A percentile compares a stretch with the other conserved stretches of the same genome.
Evolutionary conservation across 176 grass and related monocot genomes (phyloP).

Genomic region (Bothriochloa decipiens): DNA sequence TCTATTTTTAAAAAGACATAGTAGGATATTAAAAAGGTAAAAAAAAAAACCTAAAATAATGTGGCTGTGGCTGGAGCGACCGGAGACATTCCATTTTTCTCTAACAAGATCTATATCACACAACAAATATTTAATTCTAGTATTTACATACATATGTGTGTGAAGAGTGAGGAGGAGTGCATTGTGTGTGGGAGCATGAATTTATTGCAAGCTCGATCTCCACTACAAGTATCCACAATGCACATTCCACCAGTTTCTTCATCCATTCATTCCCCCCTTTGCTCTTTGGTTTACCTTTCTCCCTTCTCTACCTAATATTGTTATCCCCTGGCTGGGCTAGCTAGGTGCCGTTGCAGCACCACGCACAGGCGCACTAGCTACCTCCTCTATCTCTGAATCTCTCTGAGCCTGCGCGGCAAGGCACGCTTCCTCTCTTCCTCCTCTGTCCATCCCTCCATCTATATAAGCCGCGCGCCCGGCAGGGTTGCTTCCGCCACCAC

Average conservation of each 20-base stretch:
- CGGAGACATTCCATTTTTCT: no score
- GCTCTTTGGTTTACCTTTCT: no score
- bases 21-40: no score
- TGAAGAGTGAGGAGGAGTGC: no score
- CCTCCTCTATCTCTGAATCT: conserved; percentile 21
- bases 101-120: no score
- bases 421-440: background rate
- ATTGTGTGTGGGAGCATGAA: background rate
- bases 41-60: no score
- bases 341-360: background rate
- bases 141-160: background rate
- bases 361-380: background rate
- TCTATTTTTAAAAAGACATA: no score
- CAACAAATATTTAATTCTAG: no score
- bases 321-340: conserved; percentile 10
- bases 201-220: conserved; percentile 41
- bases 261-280: conserved; percentile 4
- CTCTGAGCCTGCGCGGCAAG: background rate
- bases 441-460: background rate
- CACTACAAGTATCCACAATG: background rate
- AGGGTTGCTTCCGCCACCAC: conserved; percentile 35
- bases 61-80: no score
- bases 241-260: background rate
- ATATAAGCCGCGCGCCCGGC: conserved; percentile 21
- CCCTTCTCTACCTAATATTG: conserved; percentile 47